Evolutionary conservation across 2,329 filamentous ascomycete genomes (phyloP).

Genomic region (Xylariomycetidae sp.): DNA sequence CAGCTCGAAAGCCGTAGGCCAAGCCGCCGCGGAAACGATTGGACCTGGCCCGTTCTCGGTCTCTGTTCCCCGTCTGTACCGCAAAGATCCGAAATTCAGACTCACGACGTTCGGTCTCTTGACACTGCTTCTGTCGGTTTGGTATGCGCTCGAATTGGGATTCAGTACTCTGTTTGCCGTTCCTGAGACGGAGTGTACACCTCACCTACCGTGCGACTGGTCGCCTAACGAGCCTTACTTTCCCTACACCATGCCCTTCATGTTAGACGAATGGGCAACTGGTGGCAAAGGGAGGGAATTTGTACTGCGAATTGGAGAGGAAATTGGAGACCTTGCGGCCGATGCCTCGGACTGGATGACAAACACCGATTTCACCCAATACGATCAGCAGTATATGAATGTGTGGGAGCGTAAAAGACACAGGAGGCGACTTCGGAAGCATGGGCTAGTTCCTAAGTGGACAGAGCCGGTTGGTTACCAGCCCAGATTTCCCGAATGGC

Average conservation of each 20-base stretch:
- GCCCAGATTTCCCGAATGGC: slow-evolving; percentile 40
- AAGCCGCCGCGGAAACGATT: slow-evolving; percentile 9
- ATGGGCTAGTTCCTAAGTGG: slow-evolving; percentile 34
- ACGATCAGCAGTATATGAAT: slow-evolving; percentile 37
- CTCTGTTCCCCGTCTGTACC: slow-evolving; percentile 42
- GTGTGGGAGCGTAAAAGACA: slow-evolving; percentile 43
- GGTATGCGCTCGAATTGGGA: slow-evolving; percentile 47
- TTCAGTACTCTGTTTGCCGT: slow-evolving; percentile 51
- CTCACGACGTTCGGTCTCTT: slow-evolving; percentile 44
- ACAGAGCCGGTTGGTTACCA: slow-evolving; percentile 34
- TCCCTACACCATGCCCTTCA: slow-evolving; percentile 54
- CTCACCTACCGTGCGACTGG: slow-evolving; percentile 44
- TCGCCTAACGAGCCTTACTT: slow-evolving; percentile 53
- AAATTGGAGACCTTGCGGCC: slow-evolving; percentile 39
- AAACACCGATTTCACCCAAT: slow-evolving; percentile 38
- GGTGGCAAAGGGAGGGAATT: slow-evolving; percentile 42
- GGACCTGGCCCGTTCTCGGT: slow-evolving; percentile 31
- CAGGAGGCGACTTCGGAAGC: slow-evolving; percentile 44
- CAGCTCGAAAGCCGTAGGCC: neutral
- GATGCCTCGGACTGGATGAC: slow-evolving; percentile 41
- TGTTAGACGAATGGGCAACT: slow-evolving; percentile 56
- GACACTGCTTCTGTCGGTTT: slow-evolving; percentile 38
- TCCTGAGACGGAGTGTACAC: slow-evolving; percentile 41
- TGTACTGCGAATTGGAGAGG: slow-evolving; percentile 32
- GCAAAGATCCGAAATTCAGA: slow-evolving; percentile 35